Evolutionary conservation across 371 early-diverging fungal species (phyloP).

Genomic region (Mucor mucedo): DNA sequence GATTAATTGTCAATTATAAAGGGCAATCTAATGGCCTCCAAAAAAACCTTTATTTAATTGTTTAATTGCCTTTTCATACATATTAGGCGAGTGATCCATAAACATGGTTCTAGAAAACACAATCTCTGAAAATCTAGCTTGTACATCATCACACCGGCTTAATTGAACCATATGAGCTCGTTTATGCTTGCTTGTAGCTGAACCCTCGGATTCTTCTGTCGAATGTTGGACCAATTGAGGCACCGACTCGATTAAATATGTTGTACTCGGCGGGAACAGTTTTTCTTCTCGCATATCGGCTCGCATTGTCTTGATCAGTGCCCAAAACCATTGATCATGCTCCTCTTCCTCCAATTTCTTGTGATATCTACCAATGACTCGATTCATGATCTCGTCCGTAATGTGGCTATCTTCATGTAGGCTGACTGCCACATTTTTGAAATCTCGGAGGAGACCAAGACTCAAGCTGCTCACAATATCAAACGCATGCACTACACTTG

Average conservation of each 20-base stretch:
- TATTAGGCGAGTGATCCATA: slow-evolving; percentile 71
- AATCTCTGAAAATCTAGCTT: slow-evolving; percentile 68
- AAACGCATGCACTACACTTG: slow-evolving; percentile 73
- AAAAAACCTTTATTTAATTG: slow-evolving; percentile 38
- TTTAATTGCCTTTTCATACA: slow-evolving; percentile 60
- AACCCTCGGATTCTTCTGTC: slow-evolving; percentile 18
- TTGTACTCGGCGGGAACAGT: slow-evolving; percentile 76
- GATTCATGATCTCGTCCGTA: slow-evolving; percentile 72
- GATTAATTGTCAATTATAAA: too few species aligned
- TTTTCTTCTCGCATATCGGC: slow-evolving; percentile 83
- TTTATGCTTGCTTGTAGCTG: slow-evolving; percentile 26
- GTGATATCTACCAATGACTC: slow-evolving; percentile 56
- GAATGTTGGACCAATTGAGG: slow-evolving; percentile 39
- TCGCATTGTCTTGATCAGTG: slow-evolving; percentile 78
- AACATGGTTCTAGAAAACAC: slow-evolving; percentile 74
- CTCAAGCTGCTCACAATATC: slow-evolving; percentile 78
- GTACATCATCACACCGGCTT: slow-evolving; percentile 69
- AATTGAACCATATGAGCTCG: slow-evolving; percentile 52
- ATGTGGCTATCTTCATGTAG: slow-evolving; percentile 67
- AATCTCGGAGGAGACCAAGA: slow-evolving; percentile 74
- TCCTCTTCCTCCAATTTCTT: slow-evolving; percentile 36
- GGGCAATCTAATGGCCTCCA: slow-evolving; percentile 12
- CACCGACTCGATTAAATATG: slow-evolving; percentile 53
- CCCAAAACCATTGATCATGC: slow-evolving; percentile 81
- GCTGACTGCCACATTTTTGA: slow-evolving; percentile 75